These are phyloP conservation scores for Pholiota conissans DNA, from an alignment of 768 basidiomycete genomes.

Conservation along the genomic window DNA sequence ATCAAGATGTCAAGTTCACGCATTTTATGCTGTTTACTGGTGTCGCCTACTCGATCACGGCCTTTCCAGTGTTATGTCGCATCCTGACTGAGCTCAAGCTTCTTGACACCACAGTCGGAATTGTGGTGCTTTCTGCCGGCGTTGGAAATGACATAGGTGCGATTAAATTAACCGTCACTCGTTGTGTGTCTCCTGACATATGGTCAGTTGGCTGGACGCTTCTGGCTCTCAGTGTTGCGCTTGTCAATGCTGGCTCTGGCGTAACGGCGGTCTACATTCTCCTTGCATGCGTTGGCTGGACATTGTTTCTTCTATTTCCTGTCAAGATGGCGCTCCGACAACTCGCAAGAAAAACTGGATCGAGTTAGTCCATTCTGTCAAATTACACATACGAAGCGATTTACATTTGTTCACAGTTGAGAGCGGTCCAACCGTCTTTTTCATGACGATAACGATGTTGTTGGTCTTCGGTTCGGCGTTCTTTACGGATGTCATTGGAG, in stretches of 20 bases:
- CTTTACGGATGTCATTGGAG: conserved; percentile 91
- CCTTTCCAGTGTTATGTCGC: conserved; percentile 83
- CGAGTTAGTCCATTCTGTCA: conserved; percentile 49
- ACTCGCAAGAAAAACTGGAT: conserved; percentile 78
- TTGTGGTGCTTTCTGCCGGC: conserved; percentile 90
- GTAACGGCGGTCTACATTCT: conserved; percentile 86
- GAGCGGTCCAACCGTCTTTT: conserved; percentile 81
- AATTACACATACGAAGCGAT: no score
- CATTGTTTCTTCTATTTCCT: conserved; percentile 71
- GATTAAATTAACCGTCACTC: conserved; percentile 10
- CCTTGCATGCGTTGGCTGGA: conserved; percentile 78
- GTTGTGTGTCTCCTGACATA: not conserved
- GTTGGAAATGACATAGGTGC: conserved; percentile 80
- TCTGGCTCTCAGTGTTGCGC: conserved; percentile 86
- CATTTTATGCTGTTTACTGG: conserved; percentile 95
- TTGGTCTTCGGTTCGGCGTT: conserved; percentile 86
- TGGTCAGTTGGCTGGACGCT: conserved; percentile 75
- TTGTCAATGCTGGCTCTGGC: conserved; percentile 86
- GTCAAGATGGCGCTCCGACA: conserved; percentile 62
- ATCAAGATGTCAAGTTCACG: conserved; percentile 67
- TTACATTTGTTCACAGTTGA: conserved; percentile 51
- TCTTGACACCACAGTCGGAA: conserved; percentile 88
- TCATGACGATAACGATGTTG: conserved; percentile 85
- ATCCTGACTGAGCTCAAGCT: conserved; percentile 91
- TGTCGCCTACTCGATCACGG: conserved; percentile 87